Base-by-base conservation (phyloP, 306 rosid genomes). In the Vicia villosa region DNA sequence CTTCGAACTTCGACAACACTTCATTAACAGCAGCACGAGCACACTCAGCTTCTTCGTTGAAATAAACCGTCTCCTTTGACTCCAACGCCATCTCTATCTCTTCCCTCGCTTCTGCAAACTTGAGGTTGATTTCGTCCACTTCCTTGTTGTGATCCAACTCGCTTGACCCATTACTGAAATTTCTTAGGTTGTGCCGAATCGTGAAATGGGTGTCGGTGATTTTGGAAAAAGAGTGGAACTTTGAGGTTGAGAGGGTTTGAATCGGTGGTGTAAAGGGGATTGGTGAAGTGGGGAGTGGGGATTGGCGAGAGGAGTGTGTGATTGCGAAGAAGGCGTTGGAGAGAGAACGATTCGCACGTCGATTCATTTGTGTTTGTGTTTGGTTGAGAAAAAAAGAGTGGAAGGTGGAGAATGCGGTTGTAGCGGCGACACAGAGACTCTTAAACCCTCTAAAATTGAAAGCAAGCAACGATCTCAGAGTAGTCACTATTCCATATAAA, bases 71-170 rank as follows among this genome's bases (percentile, higher is more conserved):
- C 17, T 94, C 98, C 69, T 85, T 90, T 30, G 98, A 94, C 40
- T 94, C 98, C 96, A 90, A 66, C 1, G 96, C 97, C 90, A 75
- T 84, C 81, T 94, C 96, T 74, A 94, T 90, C 83, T 94, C 98
- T 70, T 94, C 96, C 76, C 98, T 86, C 3, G 98, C 98, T 71
- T 90, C 98, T 10, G 87, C 95, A 36, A 94, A 94, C 83, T 88
- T 94, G 82, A 88, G 96, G 72, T 94, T 88, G 75, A 94, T 94
- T 78, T 63, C 83, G 76, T 94, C 98, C 78, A 90, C 96, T 81
- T 71, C 92, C 68, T 57, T 84, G 72, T 83, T 84, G 77, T 76
- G 81, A 20, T 94, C 97, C 10, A 83, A 56, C 38, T 40, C 81
- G 21, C 57, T 73, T 12, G 89, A 37, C 32, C 70, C 88, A 8